Evolutionary conservation across 2,329 filamentous ascomycete species (phyloP).

Genomic region (Rugonectria rugulosa): DNA sequence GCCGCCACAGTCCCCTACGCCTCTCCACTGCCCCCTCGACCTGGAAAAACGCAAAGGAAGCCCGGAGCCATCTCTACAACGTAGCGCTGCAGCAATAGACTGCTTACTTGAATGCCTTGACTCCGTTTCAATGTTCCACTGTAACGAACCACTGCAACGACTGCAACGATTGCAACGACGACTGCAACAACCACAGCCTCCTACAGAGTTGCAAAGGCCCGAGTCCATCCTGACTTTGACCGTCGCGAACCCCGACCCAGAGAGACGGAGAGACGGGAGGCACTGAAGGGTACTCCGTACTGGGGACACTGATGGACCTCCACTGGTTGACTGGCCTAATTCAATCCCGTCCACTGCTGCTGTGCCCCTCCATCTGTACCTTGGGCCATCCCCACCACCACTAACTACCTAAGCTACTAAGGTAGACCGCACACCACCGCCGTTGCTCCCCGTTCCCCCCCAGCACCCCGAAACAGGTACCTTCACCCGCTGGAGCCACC

Average conservation of each 20-base stretch:
- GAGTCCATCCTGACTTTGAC: background rate
- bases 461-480: constrained; percentile 6
- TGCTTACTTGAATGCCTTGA: background rate
- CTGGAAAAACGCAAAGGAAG: no score
- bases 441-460: constrained; percentile 12
- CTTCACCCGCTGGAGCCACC: constrained; percentile 9
- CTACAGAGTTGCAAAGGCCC: background rate
- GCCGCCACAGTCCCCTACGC: constrained; percentile 15
- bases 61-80: constrained; percentile 15
- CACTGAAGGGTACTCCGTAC: no score
- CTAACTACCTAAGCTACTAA: no score
- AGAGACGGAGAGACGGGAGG: no score
- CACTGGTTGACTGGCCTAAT: no score
- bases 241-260: no score
- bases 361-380: background rate
- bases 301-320: no score
- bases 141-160: constrained; percentile 15
- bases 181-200: constrained; percentile 18
- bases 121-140: background rate
- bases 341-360: no score
- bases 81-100: constrained; percentile 12
- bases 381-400: constrained; percentile 11
- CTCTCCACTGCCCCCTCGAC: constrained; percentile 5
- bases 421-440: no score
- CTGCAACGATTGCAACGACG: constrained; percentile 15